Evolutionary conservation across 495 filamentous ascomycete genomes (phyloP), one percentile per base, ranked within the genome.

Genomic region (Trichoderma orchidacearum): DNA sequence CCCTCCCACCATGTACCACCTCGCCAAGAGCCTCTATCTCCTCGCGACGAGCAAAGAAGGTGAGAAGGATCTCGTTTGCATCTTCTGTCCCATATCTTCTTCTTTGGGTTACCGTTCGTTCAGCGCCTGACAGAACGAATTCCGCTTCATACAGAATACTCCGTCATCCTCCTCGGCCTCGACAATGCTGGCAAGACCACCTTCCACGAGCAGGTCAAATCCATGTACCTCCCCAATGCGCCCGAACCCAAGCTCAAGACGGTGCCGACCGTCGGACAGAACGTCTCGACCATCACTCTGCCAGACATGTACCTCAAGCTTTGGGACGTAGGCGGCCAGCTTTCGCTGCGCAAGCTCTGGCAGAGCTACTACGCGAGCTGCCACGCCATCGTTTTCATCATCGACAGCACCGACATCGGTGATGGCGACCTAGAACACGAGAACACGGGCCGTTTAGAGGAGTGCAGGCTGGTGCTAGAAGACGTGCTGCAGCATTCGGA

Each of bases 141-240:
- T 31, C 25, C 31, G 53, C 11, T n/a, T n/a, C 31, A 31, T 15
- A 5, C 66, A 91, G 93, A 98, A 76, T 98, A 96, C 77, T 96
- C 93, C 31, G 87, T 97, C 62, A 85, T 98, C 58, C 87, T 98
- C 52, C 87, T 97, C 61, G 93, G 93, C 54, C 85, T 98, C 66
- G 93, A 98, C 73, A 96, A 96, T 64, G 93, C 93, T 54, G 93
- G 93, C 70, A 98, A 98, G 76, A 97, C 93, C 32, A 98, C 93
- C 13, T 90, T 98, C 68, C 90, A 96, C 70, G 89, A 93, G 59
- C 89, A 96, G 66, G 86, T 96, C 65, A 96, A 96, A 73, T 80
- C 89, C 35, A 76, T 92, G 63, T 95, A 86, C 73, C 79, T 84
- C 56, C 82, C 86, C 32, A 78, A 79, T 57, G 76, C 78, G 62